Evolutionary conservation across 306 rosid species (phyloP), one percentile per base, ranked within the genome.

Genomic region (Dryas octopetala): DNA sequence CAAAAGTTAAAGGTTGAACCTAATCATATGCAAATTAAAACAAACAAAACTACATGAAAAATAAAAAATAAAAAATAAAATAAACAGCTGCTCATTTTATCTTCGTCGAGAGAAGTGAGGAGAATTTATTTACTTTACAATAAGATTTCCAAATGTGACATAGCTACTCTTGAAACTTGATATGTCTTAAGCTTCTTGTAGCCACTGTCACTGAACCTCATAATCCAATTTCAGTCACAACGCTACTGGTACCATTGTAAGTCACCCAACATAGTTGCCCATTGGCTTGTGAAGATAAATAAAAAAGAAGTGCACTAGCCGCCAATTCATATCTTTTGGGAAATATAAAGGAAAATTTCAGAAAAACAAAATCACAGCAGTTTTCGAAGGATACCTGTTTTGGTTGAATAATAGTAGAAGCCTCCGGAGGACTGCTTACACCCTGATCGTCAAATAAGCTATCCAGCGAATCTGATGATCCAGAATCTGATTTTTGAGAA

Each of bases 391-490:
- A 60, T 85, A 95, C 96, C 97, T 89, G 91, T 86, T 95, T 95
- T 8, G 83, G 87, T 51, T 70, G 71, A 74, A 81, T 55, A 70
- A 60, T 65, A 32, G 72, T 74, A 66, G 91, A 73, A 66, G 85
- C 50, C 64, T 90, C 89, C 0, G 79, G 89, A 79, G 75, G 73
- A 71, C 76, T 71, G 66, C 68, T 74, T 73, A 23, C 77, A 74
- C 78, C 91, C 70, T 83, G 79, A 78, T 94, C 95, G 80, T 76
- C 92, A 89, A 95, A 92, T 76, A 92, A 89, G 79, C 91, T 83
- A 70, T 90, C 99, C 62, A 91, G 86, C 76, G 97, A 95, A 90
- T 95, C 97, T 0, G 93, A 90, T 68, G 96, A 91, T 71, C 74
- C 64, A 38, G 89, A 82, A 80, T 87, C 85, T 73, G 94, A 80